Evolutionary conservation across 1,139 yeast species (phyloP), one percentile per base, ranked within the genome.

Genomic region (Kazachstania sp.): DNA sequence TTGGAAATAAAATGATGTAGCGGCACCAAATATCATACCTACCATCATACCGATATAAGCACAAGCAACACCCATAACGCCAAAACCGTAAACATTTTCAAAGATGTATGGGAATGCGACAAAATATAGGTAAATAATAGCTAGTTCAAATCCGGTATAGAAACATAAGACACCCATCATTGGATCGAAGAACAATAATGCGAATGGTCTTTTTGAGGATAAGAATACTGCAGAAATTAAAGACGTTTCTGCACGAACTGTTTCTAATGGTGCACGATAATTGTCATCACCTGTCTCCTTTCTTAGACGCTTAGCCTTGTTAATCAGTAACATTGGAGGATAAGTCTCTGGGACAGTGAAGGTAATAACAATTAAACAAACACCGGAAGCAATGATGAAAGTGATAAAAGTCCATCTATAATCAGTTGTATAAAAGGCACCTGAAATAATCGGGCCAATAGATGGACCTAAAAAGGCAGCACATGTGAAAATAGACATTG

Each of bases 381-480:
- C 78, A 13, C 78, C 83, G 8, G 84, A 78, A 63, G 81, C 79
- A 3, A 86, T 85, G 68, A 83, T 68, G 55, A 81, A 72, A 13
- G 81, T 79, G 71, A 83, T 77, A 43, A 64, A 79, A 7, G 68
- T 77, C 90, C 76, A 77, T 70, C 73, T 75, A 71, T 64, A 83
- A 47, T 75, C 69, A 49, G 71, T 67, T 5, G 72, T 73, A 47
- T 75, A 73, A 48, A 85, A 73, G 47, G 83, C 77, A 0, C 87
- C 87, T 51, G 80, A 78, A 7, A 82, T 74, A 8, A 84, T 62
- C 5, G 88, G 90, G 0, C 92, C 88, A 16, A 83, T 58, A 1
- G 83, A 77, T 0, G 94, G 94, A 1, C 92, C 95, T 12, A 82
- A 66, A 59, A 84, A 83, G 1, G 92, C 88, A 20, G 86, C 75